Conservation (phyloP, 257 asterid genomes). For the Agastache rugosa region DNA sequence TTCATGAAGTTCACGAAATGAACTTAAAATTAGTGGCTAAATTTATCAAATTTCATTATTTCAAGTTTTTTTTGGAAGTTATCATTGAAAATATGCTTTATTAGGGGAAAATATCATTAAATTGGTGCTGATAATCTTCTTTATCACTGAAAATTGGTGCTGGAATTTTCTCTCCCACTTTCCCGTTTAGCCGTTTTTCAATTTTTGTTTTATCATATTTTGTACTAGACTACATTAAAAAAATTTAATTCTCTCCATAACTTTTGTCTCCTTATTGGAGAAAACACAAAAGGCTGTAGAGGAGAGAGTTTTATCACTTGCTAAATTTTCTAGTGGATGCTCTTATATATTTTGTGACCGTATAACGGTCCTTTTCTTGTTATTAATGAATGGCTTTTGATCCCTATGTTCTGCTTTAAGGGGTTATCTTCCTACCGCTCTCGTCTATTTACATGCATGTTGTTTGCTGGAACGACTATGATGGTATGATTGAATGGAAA, state of each 20-base stretch:
- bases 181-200: slow-evolving; percentile 26
- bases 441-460: not conserved
- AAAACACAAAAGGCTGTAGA: slow-evolving; percentile 31
- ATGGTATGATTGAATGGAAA: not conserved
- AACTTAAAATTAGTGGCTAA: not conserved
- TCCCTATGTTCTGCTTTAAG: not conserved
- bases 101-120: not conserved
- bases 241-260: slow-evolving; percentile 15
- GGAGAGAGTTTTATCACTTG: slow-evolving; percentile 17
- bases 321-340: slow-evolving; percentile 26
- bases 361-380: not conserved
- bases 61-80: not conserved
- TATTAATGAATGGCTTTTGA: not conserved
- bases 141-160: too few species aligned
- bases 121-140: too few species aligned
- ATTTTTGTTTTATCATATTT: slow-evolving; percentile 33
- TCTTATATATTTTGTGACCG: not conserved
- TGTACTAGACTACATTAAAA: slow-evolving; percentile 30
- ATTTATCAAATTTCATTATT: not conserved
- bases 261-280: slow-evolving; percentile 33
- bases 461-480: not conserved
- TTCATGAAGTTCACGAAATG: not conserved
- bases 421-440: not conserved
- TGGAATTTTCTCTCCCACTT: slow-evolving; percentile 34
- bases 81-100: not conserved